phyloP scores from a whole-genome alignment of 495 filamentous ascomycete species.

The Sabuloglossum arenarium region DNA sequence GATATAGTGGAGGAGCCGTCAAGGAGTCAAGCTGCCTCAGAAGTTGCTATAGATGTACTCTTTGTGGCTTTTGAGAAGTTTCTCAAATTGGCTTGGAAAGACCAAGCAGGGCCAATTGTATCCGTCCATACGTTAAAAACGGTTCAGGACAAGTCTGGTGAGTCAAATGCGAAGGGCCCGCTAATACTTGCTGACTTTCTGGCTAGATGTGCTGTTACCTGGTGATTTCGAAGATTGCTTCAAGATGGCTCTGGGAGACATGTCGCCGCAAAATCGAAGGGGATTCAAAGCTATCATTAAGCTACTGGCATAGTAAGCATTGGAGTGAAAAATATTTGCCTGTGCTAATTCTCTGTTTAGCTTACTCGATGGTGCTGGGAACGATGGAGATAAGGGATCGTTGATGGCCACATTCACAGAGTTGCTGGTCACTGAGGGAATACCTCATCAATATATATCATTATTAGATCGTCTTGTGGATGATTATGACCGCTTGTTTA shows the following conservation, averaged over 20 bases:
- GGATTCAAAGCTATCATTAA: slow-evolving; percentile 71
- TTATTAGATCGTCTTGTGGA: slow-evolving; percentile 83
- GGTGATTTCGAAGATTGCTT: slow-evolving; percentile 73
- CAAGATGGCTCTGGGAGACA: slow-evolving; percentile 47
- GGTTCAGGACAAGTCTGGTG: slow-evolving; percentile 48
- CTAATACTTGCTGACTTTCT: background rate
- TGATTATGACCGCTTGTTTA: slow-evolving; percentile 75
- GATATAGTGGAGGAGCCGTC: slow-evolving; percentile 47
- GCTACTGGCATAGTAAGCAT: slow-evolving; percentile 45
- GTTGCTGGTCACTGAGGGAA: slow-evolving; percentile 55
- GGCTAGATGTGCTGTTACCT: slow-evolving; percentile 1
- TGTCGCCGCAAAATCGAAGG: slow-evolving; percentile 81
- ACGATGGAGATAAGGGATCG: slow-evolving; percentile 80
- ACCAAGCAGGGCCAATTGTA: slow-evolving; percentile 71
- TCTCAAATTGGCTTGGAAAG: slow-evolving; percentile 67
- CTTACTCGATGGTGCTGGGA: slow-evolving; percentile 77
- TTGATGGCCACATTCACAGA: slow-evolving; percentile 84
- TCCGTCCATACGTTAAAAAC: slow-evolving; percentile 37
- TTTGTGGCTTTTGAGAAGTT: slow-evolving; percentile 94
- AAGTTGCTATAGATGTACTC: slow-evolving; percentile 68
- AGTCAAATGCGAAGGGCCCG: background rate
- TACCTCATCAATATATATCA: slow-evolving; percentile 68
- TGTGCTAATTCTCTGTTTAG: slow-evolving; percentile 3
- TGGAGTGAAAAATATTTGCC: background rate
- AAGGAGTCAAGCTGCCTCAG: slow-evolving; percentile 48